Evolutionary conservation across 1,284 basidiomycete genomes (phyloP).

Genomic region (Wallemia hederae): DNA sequence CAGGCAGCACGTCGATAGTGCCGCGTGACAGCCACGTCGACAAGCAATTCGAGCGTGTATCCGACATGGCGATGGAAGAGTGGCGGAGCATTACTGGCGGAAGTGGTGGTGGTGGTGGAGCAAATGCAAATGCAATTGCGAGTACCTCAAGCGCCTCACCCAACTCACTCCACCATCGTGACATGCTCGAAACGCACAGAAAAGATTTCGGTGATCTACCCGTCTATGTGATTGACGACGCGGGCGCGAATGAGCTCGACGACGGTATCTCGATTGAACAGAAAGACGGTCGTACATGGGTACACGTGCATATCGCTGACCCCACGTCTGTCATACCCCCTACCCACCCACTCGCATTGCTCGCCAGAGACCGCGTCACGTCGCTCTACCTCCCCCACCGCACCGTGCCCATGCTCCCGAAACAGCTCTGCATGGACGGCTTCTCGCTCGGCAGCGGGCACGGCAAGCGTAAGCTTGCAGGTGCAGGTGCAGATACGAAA

Average conservation of each 20-base stretch:
- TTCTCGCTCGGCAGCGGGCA: conserved; percentile 31
- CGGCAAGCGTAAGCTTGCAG: too few relatives aligned
- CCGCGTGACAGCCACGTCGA: conserved; percentile 9
- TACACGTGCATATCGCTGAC: conserved; percentile 82
- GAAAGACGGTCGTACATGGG: conserved; percentile 35
- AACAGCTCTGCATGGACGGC: conserved; percentile 17
- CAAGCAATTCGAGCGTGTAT: conserved; percentile 14
- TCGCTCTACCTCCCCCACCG: conserved; percentile 36
- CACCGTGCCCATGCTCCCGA: conserved; percentile 39
- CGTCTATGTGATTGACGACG: conserved; percentile 73
- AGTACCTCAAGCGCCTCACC: too few relatives aligned
- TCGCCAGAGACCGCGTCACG: conserved; percentile 25
- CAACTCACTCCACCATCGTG: conserved; percentile 4
- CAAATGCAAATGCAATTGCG: background rate
- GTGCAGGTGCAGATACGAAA: conserved; percentile 13
- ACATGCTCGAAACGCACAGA: conserved; percentile 27
- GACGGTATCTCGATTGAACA: conserved; percentile 67
- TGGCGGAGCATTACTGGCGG: conserved; percentile 1
- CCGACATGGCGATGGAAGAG: conserved; percentile 7
- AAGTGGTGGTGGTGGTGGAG: conserved; percentile 8
- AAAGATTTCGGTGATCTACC: conserved; percentile 57
- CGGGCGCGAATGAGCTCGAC: conserved; percentile 57
- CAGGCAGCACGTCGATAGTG: conserved; percentile 7
- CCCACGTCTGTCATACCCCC: conserved; percentile 54
- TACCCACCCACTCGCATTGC: conserved; percentile 27